phyloP scores from a whole-genome alignment of 169 alveolate species.

The Plasmodium relictum region DNA sequence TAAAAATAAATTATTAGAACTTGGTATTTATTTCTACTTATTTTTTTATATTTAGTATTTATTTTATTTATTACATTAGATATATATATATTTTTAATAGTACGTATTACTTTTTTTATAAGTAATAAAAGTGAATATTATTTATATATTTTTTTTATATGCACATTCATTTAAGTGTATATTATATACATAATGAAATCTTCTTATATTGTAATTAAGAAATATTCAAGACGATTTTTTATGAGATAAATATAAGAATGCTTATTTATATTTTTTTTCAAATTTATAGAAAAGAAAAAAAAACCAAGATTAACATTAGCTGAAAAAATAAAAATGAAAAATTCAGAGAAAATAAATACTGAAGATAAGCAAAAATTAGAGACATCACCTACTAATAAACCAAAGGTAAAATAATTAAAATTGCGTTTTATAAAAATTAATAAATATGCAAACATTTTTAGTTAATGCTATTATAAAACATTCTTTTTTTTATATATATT shows the following conservation, averaged over 20 bases:
- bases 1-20: slow-evolving; percentile 63
- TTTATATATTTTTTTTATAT: neutral
- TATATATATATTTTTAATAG: too few relatives aligned
- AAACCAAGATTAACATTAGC: slow-evolving; percentile 65
- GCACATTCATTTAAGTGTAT: neutral
- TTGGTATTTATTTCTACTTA: slow-evolving; percentile 26
- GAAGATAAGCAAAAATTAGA: slow-evolving; percentile 24
- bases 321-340: slow-evolving; percentile 56
- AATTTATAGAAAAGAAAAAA: slow-evolving; percentile 49
- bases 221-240: neutral
- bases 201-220: neutral
- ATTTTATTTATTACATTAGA: too few relatives aligned
- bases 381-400: slow-evolving; percentile 17
- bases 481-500: too few relatives aligned
- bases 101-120: too few relatives aligned
- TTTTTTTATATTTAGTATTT: too few relatives aligned
- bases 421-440: neutral
- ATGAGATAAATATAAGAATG: neutral
- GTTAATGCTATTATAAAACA: too few relatives aligned
- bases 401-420: slow-evolving; percentile 25
- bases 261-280: neutral
- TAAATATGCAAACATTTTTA: neutral
- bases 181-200: too few relatives aligned
- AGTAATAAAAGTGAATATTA: too few relatives aligned
- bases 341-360: slow-evolving; percentile 5